A percentile compares a stretch with the other conserved stretches of the same genome.
These are phyloP conservation scores for Eucalyptus dawsonii DNA, from an alignment of 345 rosid species.

Conservation along the genomic window DNA sequence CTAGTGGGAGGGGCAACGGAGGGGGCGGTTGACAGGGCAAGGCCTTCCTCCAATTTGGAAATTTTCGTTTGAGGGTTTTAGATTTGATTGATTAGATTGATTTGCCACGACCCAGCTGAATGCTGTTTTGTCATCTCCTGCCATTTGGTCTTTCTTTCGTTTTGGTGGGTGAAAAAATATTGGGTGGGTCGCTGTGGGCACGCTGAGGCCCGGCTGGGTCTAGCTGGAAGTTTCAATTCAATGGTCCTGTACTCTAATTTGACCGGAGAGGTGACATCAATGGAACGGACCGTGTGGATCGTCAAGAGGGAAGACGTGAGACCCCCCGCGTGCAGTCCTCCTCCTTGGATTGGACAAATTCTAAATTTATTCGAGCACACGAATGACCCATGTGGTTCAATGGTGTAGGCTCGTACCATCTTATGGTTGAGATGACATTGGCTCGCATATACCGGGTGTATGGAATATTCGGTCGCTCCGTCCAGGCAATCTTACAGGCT, in stretches of 20 bases:
- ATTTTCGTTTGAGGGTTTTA: not conserved
- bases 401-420: not conserved
- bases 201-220: not conserved
- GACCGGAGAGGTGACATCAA: not conserved
- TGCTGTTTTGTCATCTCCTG: not conserved
- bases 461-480: no score
- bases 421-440: not conserved
- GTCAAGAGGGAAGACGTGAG: not conserved
- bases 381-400: not conserved
- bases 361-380: not conserved
- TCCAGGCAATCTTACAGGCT: not conserved
- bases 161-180: not conserved
- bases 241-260: not conserved
- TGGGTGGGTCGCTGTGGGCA: not conserved
- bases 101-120: not conserved
- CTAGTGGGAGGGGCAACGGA: no score
- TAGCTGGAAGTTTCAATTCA: not conserved
- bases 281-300: not conserved
- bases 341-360: not conserved
- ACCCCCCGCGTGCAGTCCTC: not conserved
- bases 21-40: not conserved
- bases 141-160: not conserved
- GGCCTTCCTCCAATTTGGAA: not conserved
- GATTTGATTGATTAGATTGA: not conserved
- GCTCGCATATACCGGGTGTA: not conserved